These are phyloP conservation scores for Cercophora sp. DNA, from an alignment of 495 filamentous ascomycete species.

Conservation along the genomic window DNA sequence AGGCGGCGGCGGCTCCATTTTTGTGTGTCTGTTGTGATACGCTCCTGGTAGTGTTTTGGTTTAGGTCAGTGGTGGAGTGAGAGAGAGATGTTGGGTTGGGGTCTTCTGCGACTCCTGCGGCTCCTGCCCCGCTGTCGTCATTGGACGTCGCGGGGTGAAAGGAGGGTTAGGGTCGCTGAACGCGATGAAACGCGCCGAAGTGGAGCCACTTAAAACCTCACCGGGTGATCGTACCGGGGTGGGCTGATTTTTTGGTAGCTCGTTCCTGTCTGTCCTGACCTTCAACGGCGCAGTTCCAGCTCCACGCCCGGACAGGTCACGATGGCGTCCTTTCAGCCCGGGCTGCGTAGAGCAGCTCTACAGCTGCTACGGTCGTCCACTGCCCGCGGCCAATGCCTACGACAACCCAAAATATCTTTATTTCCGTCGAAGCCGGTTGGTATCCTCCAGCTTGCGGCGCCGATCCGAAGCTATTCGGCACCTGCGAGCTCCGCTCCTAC, in stretches of 20 bases:
- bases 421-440: conserved; percentile 24
- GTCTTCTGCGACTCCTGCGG: no score
- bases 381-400: conserved; percentile 62
- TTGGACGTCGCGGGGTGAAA: no score
- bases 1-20: conserved; percentile 5
- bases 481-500: not conserved
- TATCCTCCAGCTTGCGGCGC: conserved; percentile 12
- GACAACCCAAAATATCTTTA: conserved; percentile 24
- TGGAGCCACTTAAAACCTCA: no score
- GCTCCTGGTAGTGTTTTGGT: no score
- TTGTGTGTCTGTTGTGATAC: no score
- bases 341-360: conserved; percentile 49
- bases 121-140: no score
- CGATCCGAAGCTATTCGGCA: conserved; percentile 21
- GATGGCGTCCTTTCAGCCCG: conserved; percentile 49
- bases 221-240: no score
- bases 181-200: no score
- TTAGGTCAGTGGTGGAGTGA: no score
- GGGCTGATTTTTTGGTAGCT: not conserved
- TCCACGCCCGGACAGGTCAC: conserved; percentile 7
- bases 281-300: conserved; percentile 9
- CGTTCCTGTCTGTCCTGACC: not conserved
- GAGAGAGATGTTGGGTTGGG: no score
- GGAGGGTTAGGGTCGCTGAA: no score
- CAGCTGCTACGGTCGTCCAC: conserved; percentile 54